phyloP scores from a whole-genome alignment of 2,329 filamentous ascomycete genomes.

The Aureobasidium sp. region DNA sequence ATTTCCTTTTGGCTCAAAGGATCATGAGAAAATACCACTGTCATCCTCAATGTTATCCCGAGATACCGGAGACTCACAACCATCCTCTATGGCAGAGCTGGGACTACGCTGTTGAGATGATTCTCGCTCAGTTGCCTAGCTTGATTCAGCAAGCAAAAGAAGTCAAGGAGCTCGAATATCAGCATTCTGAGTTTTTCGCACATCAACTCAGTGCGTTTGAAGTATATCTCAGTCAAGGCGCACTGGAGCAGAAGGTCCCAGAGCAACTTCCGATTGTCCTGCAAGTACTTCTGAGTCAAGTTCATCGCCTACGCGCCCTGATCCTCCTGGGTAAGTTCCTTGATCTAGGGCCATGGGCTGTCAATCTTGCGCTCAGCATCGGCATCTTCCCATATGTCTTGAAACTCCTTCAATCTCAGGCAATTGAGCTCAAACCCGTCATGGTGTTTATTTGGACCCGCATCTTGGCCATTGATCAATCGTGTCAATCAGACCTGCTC shows the following conservation, averaged over 20 bases:
- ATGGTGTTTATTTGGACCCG: constrained; percentile 99
- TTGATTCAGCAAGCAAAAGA: constrained; percentile 69
- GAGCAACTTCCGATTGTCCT: constrained; percentile 94
- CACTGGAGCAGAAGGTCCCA: constrained; percentile 75
- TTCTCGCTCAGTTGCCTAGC: constrained; percentile 78
- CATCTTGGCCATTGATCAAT: constrained; percentile 87
- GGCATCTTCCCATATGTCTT: constrained; percentile 99
- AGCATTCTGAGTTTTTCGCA: constrained; percentile 91
- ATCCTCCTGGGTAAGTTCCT: constrained; percentile 89
- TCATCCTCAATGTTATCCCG: constrained; percentile 83
- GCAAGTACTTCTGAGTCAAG: constrained; percentile 91
- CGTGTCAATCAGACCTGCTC: constrained; percentile 84
- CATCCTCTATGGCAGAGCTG: constrained; percentile 96
- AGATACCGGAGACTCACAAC: constrained; percentile 88
- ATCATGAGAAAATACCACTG: constrained; percentile 97
- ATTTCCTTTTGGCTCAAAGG: constrained; percentile 87
- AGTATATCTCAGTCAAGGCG: constrained; percentile 79
- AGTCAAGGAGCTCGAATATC: constrained; percentile 76
- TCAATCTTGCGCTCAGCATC: constrained; percentile 94
- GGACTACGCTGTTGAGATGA: constrained; percentile 95
- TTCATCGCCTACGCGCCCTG: constrained; percentile 81
- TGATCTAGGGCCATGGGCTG: constrained; percentile 93
- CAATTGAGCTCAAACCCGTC: constrained; percentile 87
- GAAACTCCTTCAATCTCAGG: constrained; percentile 90
- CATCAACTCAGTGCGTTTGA: constrained; percentile 97